phyloP scores from a whole-genome alignment of 306 rosid species.

The Phaseolus lunatus region DNA sequence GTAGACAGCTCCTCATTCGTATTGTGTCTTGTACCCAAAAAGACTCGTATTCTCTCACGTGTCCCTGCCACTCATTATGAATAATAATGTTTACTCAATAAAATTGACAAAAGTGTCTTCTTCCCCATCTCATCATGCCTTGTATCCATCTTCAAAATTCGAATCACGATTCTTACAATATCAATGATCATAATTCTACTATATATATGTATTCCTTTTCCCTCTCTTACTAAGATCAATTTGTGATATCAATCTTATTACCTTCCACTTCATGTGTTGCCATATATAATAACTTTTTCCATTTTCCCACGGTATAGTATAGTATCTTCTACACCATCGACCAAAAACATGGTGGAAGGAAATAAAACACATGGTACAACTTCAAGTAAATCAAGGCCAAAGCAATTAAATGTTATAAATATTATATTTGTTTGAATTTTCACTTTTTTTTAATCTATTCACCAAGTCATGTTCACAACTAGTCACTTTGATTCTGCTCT shows the following conservation, averaged over 20 bases:
- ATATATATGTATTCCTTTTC: neutral
- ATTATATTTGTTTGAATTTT: too few relatives aligned
- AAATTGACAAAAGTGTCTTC: slow-evolving; percentile 32
- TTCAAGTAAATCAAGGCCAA: too few relatives aligned
- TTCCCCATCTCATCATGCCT: neutral
- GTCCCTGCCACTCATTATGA: slow-evolving; percentile 8
- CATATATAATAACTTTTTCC: neutral
- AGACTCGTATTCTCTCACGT: neutral
- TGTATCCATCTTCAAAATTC: neutral
- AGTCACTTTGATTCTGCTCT: neutral
- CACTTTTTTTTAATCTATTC: neutral
- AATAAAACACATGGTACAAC: too few relatives aligned
- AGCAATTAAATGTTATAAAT: too few relatives aligned
- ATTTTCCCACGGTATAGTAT: too few relatives aligned
- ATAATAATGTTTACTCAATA: neutral
- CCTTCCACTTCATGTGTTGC: neutral
- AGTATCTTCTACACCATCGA: too few relatives aligned
- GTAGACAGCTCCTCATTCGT: neutral
- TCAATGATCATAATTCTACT: neutral
- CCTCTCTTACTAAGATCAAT: neutral
- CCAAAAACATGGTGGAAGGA: too few relatives aligned
- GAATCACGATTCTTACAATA: too few relatives aligned
- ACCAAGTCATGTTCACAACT: neutral
- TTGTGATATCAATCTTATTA: neutral
- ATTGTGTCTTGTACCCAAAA: neutral